Evolutionary conservation across 768 basidiomycete species (phyloP).

Genomic region (Gelatoporia subvermispora): DNA sequence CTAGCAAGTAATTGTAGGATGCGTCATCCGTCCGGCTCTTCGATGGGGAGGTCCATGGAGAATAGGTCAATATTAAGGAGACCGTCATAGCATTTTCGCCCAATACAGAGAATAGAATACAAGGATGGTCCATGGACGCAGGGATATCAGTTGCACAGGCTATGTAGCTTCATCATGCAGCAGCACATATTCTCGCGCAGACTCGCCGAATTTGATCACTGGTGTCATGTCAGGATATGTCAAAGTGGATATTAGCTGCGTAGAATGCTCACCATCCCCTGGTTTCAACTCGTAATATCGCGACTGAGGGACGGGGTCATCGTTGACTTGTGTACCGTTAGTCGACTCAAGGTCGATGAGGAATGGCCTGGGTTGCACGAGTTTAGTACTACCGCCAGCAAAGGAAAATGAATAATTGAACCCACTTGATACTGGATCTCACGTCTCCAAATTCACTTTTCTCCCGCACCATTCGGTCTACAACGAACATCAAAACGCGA

Average conservation of each 20-base stretch:
- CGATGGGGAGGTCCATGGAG: no score
- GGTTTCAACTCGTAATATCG: slow-evolving; percentile 82
- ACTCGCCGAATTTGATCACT: slow-evolving; percentile 87
- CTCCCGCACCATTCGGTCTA: slow-evolving; percentile 79
- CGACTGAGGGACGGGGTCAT: slow-evolving; percentile 74
- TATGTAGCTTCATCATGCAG: slow-evolving; percentile 67
- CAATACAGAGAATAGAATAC: no score
- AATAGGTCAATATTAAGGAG: no score
- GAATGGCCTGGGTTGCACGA: slow-evolving; percentile 62
- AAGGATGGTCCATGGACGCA: no score
- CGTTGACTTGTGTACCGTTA: slow-evolving; percentile 92
- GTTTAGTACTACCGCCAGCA: not conserved
- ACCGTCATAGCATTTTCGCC: no score
- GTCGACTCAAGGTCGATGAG: slow-evolving; percentile 99
- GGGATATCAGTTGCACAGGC: not conserved
- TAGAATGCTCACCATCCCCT: slow-evolving; percentile 59
- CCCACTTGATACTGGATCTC: slow-evolving; percentile 82
- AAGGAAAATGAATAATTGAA: not conserved
- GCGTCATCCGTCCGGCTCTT: no score
- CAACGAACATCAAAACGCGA: slow-evolving; percentile 1
- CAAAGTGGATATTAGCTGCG: not conserved
- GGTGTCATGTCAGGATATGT: not conserved
- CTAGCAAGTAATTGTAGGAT: no score
- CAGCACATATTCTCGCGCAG: slow-evolving; percentile 78
- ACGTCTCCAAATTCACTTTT: slow-evolving; percentile 82